A percentile compares a stretch with the other conserved stretches of the same genome.
These are phyloP conservation scores for Paramecium sonneborni DNA, from an alignment of 73 alveolate species.

Conservation along the genomic window DNA sequence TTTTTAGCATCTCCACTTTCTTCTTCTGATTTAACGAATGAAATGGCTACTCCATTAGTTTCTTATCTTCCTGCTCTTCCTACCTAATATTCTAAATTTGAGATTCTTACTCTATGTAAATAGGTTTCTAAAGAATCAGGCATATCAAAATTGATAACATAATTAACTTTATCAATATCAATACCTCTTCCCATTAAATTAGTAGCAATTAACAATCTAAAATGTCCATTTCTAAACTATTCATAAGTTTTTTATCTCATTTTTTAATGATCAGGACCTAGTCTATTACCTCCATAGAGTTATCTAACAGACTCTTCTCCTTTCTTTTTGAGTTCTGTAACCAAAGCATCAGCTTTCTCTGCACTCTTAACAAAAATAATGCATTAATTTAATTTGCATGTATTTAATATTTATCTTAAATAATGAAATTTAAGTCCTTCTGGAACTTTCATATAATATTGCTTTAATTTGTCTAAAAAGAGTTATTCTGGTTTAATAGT, in stretches of 20 bases:
- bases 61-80: conserved; percentile 99
- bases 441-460: conserved; percentile 96
- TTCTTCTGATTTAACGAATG: conserved; percentile 88
- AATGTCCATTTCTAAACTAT: conserved; percentile 91
- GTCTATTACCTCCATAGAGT: background rate
- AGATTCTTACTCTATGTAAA: conserved; percentile 88
- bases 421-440: conserved; percentile 91
- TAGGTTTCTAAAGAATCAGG: conserved; percentile 79
- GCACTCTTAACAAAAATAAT: conserved; percentile 54
- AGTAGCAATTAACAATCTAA: conserved; percentile 99
- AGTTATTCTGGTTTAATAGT: conserved; percentile 71
- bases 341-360: conserved; percentile 54
- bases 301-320: conserved; percentile 41
- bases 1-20: conserved; percentile 69
- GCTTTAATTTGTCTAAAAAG: conserved; percentile 97
- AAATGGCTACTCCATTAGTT: conserved; percentile 95
- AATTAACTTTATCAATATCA: conserved; percentile 99
- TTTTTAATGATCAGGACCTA: background rate
- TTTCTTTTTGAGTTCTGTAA: conserved; percentile 12
- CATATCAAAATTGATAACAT: conserved; percentile 98
- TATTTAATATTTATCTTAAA: conserved; percentile 65
- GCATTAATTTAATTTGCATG: conserved; percentile 40
- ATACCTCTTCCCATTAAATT: conserved; percentile 99
- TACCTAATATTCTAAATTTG: conserved; percentile 61
- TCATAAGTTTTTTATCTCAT: conserved; percentile 27